Evolutionary conservation across 495 filamentous ascomycete species (phyloP), one percentile per base, ranked within the genome.

Genomic region (Clohesyomyces aquaticus): DNA sequence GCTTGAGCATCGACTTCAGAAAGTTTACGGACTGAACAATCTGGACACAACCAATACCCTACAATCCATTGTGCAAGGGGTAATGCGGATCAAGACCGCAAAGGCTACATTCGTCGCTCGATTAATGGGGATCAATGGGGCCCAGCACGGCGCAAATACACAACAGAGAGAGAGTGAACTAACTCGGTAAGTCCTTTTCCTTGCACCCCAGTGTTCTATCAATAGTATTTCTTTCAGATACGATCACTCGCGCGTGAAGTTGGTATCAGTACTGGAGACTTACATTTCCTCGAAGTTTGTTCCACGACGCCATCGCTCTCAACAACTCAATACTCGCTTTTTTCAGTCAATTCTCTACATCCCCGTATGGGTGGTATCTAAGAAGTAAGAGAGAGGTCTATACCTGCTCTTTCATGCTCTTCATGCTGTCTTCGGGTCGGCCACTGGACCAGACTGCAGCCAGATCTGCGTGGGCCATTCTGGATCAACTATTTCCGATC

Each of bases 311-410:
- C 6, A 43, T 66, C 25, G 27, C n/a, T 23, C 28, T 66, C 22
- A 22, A 56, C 3, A 43, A 25, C 6, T 52, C 49, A 4, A 46
- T 19, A 18, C 55, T 59, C 8, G 27, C 56, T 8, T 43, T 66
- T 22, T 27, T 47, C 18, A 41, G 57, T 26, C 49, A 61, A 18
- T 61, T 50, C 52, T 51, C 56, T 19, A 61, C 12, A 29, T 61
- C 56, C n/a, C 50, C 56, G 0, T 66, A 56, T 22, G 45, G 46
- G 22, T 66, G 63, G 63, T 66, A 61, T 27, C 61, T 56, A 14
- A 66, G 54, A 43, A 56, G 63, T 47, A 22, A 61, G 6, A 27
- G 51, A 46, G 63, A 66, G 11, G 63, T 53, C 8, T 61, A 66
- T 32, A 48, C 63, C 3, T 48, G 47, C 3, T 61, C 63, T 4